phyloP scores from a whole-genome alignment of 352 stramenopile species.

The Globisporangium cylindrosporum region DNA sequence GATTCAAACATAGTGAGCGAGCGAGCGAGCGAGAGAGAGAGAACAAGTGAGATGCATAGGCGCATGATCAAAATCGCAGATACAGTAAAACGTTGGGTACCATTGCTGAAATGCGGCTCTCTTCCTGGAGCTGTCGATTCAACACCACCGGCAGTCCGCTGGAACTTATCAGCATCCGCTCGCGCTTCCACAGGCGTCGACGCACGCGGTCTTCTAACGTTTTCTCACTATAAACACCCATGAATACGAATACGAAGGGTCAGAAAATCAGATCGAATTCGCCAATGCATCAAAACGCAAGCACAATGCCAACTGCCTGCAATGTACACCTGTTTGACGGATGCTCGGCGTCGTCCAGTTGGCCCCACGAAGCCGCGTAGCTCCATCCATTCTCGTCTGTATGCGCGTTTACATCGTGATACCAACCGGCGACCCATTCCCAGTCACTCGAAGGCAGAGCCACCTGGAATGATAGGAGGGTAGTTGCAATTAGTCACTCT shows the following conservation, averaged over 20 bases:
- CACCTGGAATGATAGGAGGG: constrained; percentile 18
- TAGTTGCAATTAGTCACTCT: too few relatives aligned
- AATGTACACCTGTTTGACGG: constrained; percentile 12
- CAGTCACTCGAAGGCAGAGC: constrained; percentile 47
- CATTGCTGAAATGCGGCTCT: constrained; percentile 33
- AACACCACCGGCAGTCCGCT: constrained; percentile 28
- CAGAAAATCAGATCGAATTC: too few relatives aligned
- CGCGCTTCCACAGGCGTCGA: constrained; percentile 52
- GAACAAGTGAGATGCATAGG: neutral
- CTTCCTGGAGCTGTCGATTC: constrained; percentile 28
- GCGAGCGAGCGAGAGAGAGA: too few relatives aligned
- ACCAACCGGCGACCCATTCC: constrained; percentile 62
- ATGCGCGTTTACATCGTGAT: constrained; percentile 32
- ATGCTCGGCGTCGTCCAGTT: constrained; percentile 23
- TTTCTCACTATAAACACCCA: constrained; percentile 20
- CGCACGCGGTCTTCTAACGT: constrained; percentile 35
- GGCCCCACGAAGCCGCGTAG: constrained; percentile 40
- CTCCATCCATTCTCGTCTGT: constrained; percentile 58
- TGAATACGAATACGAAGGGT: too few relatives aligned
- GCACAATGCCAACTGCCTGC: too few relatives aligned
- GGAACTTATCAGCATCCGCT: constrained; percentile 45
- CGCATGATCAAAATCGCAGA: neutral
- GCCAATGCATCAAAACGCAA: too few relatives aligned
- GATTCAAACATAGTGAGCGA: neutral
- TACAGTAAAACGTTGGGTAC: constrained; percentile 19